These are phyloP conservation scores for Rhizophora mangle DNA, from an alignment of 345 rosid species.

Conservation along the genomic window DNA sequence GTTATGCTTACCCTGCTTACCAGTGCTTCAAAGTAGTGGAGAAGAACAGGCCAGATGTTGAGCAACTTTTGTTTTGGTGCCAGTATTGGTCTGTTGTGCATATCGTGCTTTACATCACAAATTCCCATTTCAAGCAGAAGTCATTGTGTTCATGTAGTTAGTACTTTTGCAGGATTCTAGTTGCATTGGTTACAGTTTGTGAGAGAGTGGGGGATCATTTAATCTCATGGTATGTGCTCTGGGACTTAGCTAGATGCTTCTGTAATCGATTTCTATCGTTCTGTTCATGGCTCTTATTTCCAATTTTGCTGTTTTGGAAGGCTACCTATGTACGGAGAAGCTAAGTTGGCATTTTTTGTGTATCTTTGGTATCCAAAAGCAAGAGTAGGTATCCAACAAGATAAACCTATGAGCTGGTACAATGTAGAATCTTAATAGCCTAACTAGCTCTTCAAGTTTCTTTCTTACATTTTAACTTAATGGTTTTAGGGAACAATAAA, in stretches of 20 bases:
- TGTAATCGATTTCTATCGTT: neutral
- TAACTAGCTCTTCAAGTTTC: neutral
- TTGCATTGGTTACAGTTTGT: constrained; percentile 57
- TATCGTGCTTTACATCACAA: neutral
- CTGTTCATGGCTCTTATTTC: neutral
- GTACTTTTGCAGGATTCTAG: constrained; percentile 57
- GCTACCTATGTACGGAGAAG: constrained; percentile 82
- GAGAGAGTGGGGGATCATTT: constrained; percentile 72
- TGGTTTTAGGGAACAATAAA: constrained; percentile 50
- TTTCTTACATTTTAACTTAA: neutral
- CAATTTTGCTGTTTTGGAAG: constrained; percentile 27
- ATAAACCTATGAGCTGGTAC: neutral
- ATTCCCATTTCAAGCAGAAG: neutral
- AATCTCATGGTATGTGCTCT: constrained; percentile 53
- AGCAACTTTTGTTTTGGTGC: constrained; percentile 75
- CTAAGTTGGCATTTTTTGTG: constrained; percentile 68
- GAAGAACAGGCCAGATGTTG: constrained; percentile 44
- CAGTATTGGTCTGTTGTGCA: constrained; percentile 59
- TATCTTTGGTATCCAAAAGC: constrained; percentile 81
- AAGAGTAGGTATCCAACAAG: constrained; percentile 36
- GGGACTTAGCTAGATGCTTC: neutral
- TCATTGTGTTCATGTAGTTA: neutral
- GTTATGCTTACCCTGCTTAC: constrained; percentile 78
- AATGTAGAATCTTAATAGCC: too few species aligned
- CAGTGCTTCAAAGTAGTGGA: constrained; percentile 71